A percentile compares a stretch with the other conserved stretches of the same genome.
Conservation (phyloP, 169 alveolate species). For the Plasmodium vinckei region DNA sequence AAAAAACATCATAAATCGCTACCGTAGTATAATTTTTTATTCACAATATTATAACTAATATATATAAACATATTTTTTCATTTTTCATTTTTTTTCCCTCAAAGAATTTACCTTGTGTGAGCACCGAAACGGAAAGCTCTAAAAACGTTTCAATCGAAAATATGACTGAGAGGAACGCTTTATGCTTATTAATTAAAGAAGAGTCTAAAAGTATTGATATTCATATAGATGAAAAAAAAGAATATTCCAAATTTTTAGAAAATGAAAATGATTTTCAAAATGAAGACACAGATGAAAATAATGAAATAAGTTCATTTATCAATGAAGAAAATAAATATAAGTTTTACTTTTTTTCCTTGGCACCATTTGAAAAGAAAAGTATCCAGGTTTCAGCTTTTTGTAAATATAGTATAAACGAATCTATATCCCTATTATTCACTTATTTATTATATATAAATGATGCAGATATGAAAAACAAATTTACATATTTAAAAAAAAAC, state of each 20-base stretch:
- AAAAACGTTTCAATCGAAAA: slow-evolving; percentile 63
- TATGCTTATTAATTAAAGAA: slow-evolving; percentile 61
- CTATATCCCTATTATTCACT: slow-evolving; percentile 39
- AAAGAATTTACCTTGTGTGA: slow-evolving; percentile 62
- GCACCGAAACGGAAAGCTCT: slow-evolving; percentile 68
- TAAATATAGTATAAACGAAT: slow-evolving; percentile 24
- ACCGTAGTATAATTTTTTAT: not conserved
- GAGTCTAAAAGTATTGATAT: slow-evolving; percentile 18
- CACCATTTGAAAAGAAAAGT: slow-evolving; percentile 69
- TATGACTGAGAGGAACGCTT: slow-evolving; percentile 62
- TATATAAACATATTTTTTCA: slow-evolving; percentile 4
- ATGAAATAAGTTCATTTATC: slow-evolving; percentile 22
- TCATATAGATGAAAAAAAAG: slow-evolving; percentile 41
- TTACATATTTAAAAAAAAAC: slow-evolving; percentile 41
- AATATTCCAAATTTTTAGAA: slow-evolving; percentile 2
- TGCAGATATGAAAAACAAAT: slow-evolving; percentile 63
- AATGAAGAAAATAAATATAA: slow-evolving; percentile 57
- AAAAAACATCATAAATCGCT: too few relatives aligned
- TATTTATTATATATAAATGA: slow-evolving; percentile 45
- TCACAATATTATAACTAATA: not conserved
- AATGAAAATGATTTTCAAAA: slow-evolving; percentile 12
- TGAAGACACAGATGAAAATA: slow-evolving; percentile 6
- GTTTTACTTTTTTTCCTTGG: slow-evolving; percentile 55
- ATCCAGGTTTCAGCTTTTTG: slow-evolving; percentile 41
- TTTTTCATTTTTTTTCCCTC: not conserved